A percentile compares a stretch with the other conserved stretches of the same genome.
These are phyloP conservation scores for Strigomonas galati DNA, from an alignment of 208 protist genomes.

Conservation along the genomic window DNA sequence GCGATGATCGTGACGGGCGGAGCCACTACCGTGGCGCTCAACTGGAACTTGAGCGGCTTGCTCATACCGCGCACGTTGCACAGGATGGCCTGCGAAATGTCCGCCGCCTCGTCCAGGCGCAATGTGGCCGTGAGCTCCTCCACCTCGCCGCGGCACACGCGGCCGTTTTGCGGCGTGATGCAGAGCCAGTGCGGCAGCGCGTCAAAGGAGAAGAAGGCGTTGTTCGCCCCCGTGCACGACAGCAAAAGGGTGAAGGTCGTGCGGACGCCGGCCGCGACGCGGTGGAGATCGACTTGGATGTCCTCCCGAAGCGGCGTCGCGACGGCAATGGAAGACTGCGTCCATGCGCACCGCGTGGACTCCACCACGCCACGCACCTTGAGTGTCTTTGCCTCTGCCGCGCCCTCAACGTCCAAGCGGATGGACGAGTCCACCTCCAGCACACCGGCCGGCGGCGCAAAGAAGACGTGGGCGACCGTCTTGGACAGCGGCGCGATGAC, in stretches of 20 bases:
- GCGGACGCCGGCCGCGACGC: slow-evolving; percentile 62
- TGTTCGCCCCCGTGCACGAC: slow-evolving; percentile 54
- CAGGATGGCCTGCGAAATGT: slow-evolving; percentile 33
- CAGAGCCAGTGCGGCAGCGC: slow-evolving; percentile 52
- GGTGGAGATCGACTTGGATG: slow-evolving; percentile 59
- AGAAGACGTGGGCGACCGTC: slow-evolving; percentile 54
- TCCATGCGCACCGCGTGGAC: slow-evolving; percentile 61
- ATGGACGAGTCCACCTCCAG: slow-evolving; percentile 37
- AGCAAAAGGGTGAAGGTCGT: slow-evolving; percentile 43
- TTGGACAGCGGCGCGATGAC: slow-evolving; percentile 66
- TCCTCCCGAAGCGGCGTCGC: slow-evolving; percentile 20
- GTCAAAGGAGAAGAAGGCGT: slow-evolving; percentile 80
- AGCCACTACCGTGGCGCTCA: slow-evolving; percentile 71
- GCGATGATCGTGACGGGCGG: slow-evolving; percentile 51
- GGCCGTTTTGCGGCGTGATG: slow-evolving; percentile 62
- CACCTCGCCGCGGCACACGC: slow-evolving; percentile 53
- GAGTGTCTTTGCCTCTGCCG: slow-evolving; percentile 52
- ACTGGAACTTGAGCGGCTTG: slow-evolving; percentile 48
- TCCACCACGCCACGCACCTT: slow-evolving; percentile 61
- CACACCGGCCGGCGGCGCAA: slow-evolving; percentile 55
- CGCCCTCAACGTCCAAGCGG: slow-evolving; percentile 72
- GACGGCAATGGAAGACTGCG: slow-evolving; percentile 8
- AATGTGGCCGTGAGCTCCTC: slow-evolving; percentile 74
- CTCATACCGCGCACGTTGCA: slow-evolving; percentile 83
- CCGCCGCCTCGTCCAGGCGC: slow-evolving; percentile 25